Evolutionary conservation across 176 grass and related monocot genomes (phyloP).

Genomic region (Triticum dicoccoides): DNA sequence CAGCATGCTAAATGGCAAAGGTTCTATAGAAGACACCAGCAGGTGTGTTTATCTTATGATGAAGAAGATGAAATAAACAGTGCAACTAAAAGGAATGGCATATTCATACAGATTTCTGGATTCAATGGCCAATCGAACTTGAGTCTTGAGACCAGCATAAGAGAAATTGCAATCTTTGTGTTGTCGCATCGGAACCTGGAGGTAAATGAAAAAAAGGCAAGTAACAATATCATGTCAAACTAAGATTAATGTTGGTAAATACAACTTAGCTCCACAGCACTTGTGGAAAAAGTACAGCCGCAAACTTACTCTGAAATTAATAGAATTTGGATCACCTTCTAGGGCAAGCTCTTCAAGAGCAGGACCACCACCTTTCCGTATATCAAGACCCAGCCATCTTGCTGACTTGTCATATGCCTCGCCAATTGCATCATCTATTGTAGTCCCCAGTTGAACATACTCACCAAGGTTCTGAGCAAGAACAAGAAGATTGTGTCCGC

Average conservation of each 20-base stretch:
- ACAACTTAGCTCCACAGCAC: conserved; percentile 11
- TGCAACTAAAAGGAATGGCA: background rate
- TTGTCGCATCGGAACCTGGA: conserved; percentile 89
- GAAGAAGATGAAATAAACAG: background rate
- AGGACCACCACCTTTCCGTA: conserved; percentile 87
- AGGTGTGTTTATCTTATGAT: conserved; percentile 8
- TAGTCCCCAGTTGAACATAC: conserved; percentile 97
- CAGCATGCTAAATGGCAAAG: background rate
- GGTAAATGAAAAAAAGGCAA: conserved; percentile 14
- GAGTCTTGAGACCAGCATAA: conserved; percentile 98
- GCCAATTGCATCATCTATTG: conserved; percentile 97
- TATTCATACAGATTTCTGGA: conserved; percentile 66
- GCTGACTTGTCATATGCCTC: conserved; percentile 98
- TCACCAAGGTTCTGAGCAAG: conserved; percentile 76
- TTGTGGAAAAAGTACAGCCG: conserved; percentile 3
- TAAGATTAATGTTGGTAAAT: background rate
- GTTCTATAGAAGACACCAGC: conserved; percentile 11
- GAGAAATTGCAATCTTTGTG: conserved; percentile 99
- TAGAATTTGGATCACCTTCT: conserved; percentile 67
- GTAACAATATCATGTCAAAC: conserved; percentile 17
- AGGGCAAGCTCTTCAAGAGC: conserved; percentile 93
- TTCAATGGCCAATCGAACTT: conserved; percentile 94
- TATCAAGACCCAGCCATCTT: conserved; percentile 96
- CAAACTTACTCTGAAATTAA: conserved; percentile 89
- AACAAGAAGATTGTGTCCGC: conserved; percentile 96